Conservation (phyloP, 441 rosid species). For the Pelargonium citronellum region DNA sequence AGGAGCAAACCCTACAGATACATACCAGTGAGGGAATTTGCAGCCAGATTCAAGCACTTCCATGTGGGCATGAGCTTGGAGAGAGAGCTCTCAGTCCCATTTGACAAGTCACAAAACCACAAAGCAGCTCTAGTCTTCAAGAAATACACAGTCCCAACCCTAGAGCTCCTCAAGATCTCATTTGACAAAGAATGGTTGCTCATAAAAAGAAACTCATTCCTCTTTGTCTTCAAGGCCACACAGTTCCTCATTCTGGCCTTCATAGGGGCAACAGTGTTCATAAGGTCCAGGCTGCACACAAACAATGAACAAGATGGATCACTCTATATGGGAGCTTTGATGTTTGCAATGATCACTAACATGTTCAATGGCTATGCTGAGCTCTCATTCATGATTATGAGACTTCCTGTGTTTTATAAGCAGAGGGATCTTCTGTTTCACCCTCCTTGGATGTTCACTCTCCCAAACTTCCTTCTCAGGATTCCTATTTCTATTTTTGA, state of each 20-base stretch:
- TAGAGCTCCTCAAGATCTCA: slow-evolving; percentile 59
- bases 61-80: slow-evolving; percentile 51
- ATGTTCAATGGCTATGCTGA: slow-evolving; percentile 82
- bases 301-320: slow-evolving; percentile 46
- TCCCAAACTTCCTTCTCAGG: slow-evolving; percentile 56
- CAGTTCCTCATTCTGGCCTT: slow-evolving; percentile 61
- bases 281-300: slow-evolving; percentile 47
- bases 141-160: slow-evolving; percentile 45
- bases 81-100: slow-evolving; percentile 53
- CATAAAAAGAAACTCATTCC: slow-evolving; percentile 21
- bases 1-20: slow-evolving; percentile 47
- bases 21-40: slow-evolving; percentile 59
- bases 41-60: slow-evolving; percentile 48
- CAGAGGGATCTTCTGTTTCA: slow-evolving; percentile 31
- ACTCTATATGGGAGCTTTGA: slow-evolving; percentile 49
- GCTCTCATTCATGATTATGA: slow-evolving; percentile 45
- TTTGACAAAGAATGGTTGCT: slow-evolving; percentile 79
- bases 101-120: slow-evolving; percentile 49
- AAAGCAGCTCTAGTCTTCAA: slow-evolving; percentile 63
- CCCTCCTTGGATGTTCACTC: slow-evolving; percentile 74
- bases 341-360: slow-evolving; percentile 56
- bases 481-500: slow-evolving; percentile 65
- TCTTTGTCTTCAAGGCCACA: slow-evolving; percentile 56
- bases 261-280: slow-evolving; percentile 56
- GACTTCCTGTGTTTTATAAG: slow-evolving; percentile 86